Evolutionary conservation across 306 rosid species (phyloP).

Genomic region (Casuarina cunninghamiana): DNA sequence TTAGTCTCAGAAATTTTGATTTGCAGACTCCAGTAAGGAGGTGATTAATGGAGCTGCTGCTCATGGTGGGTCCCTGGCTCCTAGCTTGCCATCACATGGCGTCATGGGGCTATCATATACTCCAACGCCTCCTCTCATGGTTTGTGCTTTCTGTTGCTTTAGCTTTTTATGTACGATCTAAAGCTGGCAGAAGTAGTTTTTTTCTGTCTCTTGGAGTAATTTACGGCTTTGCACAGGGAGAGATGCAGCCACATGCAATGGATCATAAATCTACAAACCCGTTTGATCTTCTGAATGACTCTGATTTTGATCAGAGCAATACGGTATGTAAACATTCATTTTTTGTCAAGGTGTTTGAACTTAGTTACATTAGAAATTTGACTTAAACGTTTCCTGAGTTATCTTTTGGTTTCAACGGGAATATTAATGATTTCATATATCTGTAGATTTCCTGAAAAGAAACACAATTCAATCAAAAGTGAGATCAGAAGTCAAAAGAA

Average conservation of each 20-base stretch:
- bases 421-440: not conserved
- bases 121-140: conserved; percentile 41
- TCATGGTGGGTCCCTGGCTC: conserved; percentile 30
- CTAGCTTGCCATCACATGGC: conserved; percentile 27
- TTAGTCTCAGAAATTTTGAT: conserved; percentile 18
- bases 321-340: conserved; percentile 39
- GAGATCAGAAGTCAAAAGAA: too few species aligned
- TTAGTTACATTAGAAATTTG: not conserved
- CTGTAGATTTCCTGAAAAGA: not conserved
- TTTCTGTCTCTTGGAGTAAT: not conserved
- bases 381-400: not conserved
- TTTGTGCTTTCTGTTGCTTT: conserved; percentile 37
- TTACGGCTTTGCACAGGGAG: conserved; percentile 48
- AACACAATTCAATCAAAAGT: too few species aligned
- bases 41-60: conserved; percentile 28
- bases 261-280: conserved; percentile 60
- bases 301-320: conserved; percentile 51
- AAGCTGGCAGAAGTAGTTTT: conserved; percentile 6
- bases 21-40: conserved; percentile 39
- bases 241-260: conserved; percentile 32
- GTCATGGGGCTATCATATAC: conserved; percentile 28
- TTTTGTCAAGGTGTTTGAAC: not conserved
- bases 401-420: not conserved
- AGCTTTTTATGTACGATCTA: conserved; percentile 27
- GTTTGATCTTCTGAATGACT: conserved; percentile 59